Evolutionary conservation across 345 rosid genomes (phyloP), one percentile per base, ranked within the genome.

Genomic region (Brassica carinata): DNA sequence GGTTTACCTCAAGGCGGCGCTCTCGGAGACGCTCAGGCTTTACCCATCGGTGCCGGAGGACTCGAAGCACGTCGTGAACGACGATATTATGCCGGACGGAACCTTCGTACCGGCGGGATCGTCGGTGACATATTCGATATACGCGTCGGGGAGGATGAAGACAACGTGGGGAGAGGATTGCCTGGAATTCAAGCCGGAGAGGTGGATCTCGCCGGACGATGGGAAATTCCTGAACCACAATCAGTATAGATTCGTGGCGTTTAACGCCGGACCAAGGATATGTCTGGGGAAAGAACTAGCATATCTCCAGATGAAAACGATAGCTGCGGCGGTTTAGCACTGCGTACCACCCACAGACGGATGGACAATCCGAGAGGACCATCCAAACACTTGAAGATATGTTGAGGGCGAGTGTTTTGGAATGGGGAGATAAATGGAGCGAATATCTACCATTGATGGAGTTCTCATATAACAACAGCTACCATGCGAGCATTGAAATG

Each of bases 1-100:
- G 87, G 80, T 90, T 31, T 95, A 93, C 83, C 86, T 95, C 5
- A 95, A 93, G 77, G 99, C 98, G 15, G 96, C 96, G 2, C 77
- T 95, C 7, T 88, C 96, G 6, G 99, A 96, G 85, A 89, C 99
- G 59, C 84, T 96, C 17, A 83, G 98, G 86, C 90, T 96, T 2
- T 93, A 93, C 82, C 99, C 99, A 0, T 92, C 99, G 1, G 98
- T 96, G 17, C 99, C 99, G 1, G 85, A 92, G 79, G 94, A 96
- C 78, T 93, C 97, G 5, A 96, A 96, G 87, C 90, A 92, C 74
- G 98, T 83, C 70, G 88, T 89, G 43, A 79, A 85, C n/a, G 97
- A 92, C 55, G 98, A 93, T 81, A 77, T 90, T 33, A 71, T 96
- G 14, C 98, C 99, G 8, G 97, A 92, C 84, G 99, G 99, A 3